Evolutionary conservation across 345 rosid species (phyloP), one percentile per base, ranked within the genome.

Genomic region (Citrus mangshanensis): DNA sequence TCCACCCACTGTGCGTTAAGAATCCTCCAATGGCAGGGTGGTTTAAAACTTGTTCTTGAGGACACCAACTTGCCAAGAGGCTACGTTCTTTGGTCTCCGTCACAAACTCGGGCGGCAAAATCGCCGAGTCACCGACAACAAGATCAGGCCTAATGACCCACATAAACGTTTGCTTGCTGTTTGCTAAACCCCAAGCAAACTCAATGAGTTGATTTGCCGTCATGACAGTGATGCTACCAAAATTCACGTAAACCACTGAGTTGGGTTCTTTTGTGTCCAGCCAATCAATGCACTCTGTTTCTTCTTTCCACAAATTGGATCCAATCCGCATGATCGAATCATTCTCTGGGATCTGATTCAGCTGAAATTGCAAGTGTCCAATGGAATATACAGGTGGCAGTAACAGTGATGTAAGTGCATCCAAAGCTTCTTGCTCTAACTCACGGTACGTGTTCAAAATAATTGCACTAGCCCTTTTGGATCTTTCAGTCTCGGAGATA

Each of bases 131-230:
- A 0, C 91, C 92, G 1, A 62, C 76, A 0, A 88, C 92, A 27
- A 89, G 86, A 76, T 91, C 90, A 0, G 93, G 93, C 70, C 95
- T 72, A 9, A 88, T 85, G 38, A 88, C 82, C 95, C 95, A 91
- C 61, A 91, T 42, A 78, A 91, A 91, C 0, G 83, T 66, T 22
- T 87, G 85, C 14, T 80, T 83, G 69, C 91, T 89, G 21, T 82
- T 88, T 0, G 93, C 95, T 21, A 91, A 84, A 22, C 93, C 95
- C 95, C 92, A 89, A 9, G 95, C 91, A 12, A 89, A 85, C 84
- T 91, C 95, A 18, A n/a, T 42, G 21, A 88, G 60, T 51, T 91
- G 93, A 49, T 82, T 59, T 0, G 80, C 27, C 0, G 79, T 82
- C 86, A 91, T 76, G 6, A 89, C 88, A 0, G 95, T 80, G 78